phyloP scores from a whole-genome alignment of 1,139 yeast genomes.

The Yamadazyma kanchanaburiensis region DNA sequence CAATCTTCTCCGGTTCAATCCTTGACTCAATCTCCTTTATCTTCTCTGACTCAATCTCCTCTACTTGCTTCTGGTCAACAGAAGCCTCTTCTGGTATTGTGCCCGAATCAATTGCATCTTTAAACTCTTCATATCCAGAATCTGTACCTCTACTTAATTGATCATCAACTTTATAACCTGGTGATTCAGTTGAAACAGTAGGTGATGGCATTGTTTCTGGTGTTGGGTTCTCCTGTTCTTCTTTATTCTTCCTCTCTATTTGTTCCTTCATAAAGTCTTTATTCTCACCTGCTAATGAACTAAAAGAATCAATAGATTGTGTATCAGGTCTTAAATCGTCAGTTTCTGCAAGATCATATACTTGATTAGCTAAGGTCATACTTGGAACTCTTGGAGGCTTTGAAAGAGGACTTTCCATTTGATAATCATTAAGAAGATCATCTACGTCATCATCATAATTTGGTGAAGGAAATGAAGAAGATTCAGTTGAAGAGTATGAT shows the following conservation, averaged over 20 bases:
- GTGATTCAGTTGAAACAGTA: constrained; percentile 4
- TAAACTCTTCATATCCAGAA: neutral
- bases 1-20: too few relatives aligned
- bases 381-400: constrained; percentile 4
- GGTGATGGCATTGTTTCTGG: constrained; percentile 8
- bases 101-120: neutral
- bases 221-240: too few relatives aligned
- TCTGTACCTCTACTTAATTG: too few relatives aligned
- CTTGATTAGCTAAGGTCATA: neutral
- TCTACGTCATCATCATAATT: constrained; percentile 6
- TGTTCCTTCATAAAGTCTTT: constrained; percentile 3
- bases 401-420: constrained; percentile 11
- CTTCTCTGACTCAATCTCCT: too few relatives aligned
- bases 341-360: constrained; percentile 3
- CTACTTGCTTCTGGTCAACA: too few relatives aligned
- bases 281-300: constrained; percentile 13
- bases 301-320: constrained; percentile 17
- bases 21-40: too few relatives aligned
- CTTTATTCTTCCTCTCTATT: neutral
- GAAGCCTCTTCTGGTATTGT: neutral
- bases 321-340: constrained; percentile 7
- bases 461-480: constrained; percentile 9
- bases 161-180: neutral
- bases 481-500: constrained; percentile 7
- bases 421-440: constrained; percentile 10